phyloP scores from a whole-genome alignment of 2,329 filamentous ascomycete species.

The Aureobasidium sp. region DNA sequence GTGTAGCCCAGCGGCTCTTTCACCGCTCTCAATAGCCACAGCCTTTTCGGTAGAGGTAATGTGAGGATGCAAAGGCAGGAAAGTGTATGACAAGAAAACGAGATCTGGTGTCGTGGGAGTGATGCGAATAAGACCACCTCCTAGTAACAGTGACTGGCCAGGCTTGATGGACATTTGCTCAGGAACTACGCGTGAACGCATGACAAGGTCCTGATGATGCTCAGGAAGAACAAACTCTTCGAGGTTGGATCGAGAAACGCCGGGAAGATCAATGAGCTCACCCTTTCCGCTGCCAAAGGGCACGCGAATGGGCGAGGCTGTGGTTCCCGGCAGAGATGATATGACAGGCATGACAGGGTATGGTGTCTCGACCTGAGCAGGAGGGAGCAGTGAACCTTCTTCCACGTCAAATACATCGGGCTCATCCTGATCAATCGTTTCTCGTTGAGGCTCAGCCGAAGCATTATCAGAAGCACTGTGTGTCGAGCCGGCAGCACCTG shows the following conservation, averaged over 20 bases:
- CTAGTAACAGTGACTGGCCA: constrained; percentile 71
- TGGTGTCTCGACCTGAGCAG: constrained; percentile 61
- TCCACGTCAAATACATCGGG: constrained; percentile 23
- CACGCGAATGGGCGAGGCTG: constrained; percentile 87
- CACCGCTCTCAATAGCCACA: constrained; percentile 60
- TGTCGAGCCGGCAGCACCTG: not conserved
- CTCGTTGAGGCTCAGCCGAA: not conserved
- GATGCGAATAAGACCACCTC: constrained; percentile 72
- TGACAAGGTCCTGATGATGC: constrained; percentile 62
- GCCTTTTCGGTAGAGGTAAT: constrained; percentile 76
- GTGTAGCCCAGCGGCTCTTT: constrained; percentile 49
- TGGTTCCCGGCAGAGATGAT: constrained; percentile 83
- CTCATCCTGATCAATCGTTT: not conserved
- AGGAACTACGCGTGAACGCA: constrained; percentile 69
- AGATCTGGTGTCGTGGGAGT: constrained; percentile 62
- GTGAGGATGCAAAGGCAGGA: constrained; percentile 72
- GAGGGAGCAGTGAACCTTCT: constrained; percentile 58
- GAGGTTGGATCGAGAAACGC: constrained; percentile 67
- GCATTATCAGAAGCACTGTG: not conserved
- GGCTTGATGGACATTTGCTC: constrained; percentile 66
- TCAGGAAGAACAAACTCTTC: constrained; percentile 63
- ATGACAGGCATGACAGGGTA: constrained; percentile 83
- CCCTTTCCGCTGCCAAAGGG: constrained; percentile 81
- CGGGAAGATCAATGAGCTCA: constrained; percentile 89
- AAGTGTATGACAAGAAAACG: constrained; percentile 74